Evolutionary conservation across 257 asterid genomes (phyloP), one percentile per base, ranked within the genome.

Genomic region (Petrea volubilis): DNA sequence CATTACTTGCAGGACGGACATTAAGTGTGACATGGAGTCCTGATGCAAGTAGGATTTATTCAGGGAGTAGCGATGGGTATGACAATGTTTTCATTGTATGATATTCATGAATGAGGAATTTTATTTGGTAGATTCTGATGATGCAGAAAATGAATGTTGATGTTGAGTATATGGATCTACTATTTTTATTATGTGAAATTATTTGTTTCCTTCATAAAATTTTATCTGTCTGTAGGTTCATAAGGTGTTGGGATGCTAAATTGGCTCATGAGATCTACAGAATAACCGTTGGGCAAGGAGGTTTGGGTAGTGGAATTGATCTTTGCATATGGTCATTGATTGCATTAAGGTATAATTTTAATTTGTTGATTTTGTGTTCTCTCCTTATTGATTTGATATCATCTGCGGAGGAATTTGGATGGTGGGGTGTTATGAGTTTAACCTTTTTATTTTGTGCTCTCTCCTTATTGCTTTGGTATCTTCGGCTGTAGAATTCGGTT

Each of bases 51-150:
- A 84, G 82, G 83, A 85, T 93, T 78, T 93, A 78, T 83, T 88
- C 98, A 25, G 98, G 97, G 74, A 93, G 91, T 74, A 93, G 97
- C 67, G 95, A 93, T 4, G 98, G 98, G 98, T 93, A 87, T 71
- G 89, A 55, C 28, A 12, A 27, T 58, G 38, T 70, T 77, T 58
- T 29, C 38, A 24, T 66, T 20, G 36, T 28, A 21, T 50, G 7
- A 33, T 67, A 24, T 47, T 38, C 72, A 15, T 47, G 13, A 50
- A 21, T 36, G 27, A 72, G 33, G 18, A 38, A 44, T 21, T 7
- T 14, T n/a, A 40, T 46, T 28, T 1, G 14, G 61, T 51, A 46
- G 61, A 60, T 63, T 41, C 5, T 60, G 61, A 50, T 55, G 21
- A 58, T 77, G 52, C 53, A 49, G 55, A 25, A 52, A 25, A n/a